Conservation (phyloP, 768 basidiomycete species). For the Suillus plorans region DNA sequence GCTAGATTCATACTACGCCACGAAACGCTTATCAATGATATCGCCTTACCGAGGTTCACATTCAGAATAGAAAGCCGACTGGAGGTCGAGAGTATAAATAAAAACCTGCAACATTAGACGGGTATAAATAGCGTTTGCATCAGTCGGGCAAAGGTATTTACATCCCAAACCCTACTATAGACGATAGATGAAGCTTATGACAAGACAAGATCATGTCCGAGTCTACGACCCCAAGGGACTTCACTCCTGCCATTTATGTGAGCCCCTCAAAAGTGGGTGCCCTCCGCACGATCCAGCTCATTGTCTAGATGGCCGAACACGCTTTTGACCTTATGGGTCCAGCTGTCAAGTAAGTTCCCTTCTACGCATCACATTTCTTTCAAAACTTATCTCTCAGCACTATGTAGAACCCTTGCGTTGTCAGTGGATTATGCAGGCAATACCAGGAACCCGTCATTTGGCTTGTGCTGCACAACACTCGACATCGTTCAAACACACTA, state of each 20-base stretch:
- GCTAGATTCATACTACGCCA: too few species aligned
- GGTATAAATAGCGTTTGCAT: too few species aligned
- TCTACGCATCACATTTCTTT: not conserved
- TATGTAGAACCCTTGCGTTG: constrained; percentile 57
- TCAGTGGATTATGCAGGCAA: constrained; percentile 79
- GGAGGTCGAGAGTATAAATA: too few species aligned
- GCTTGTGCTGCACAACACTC: constrained; percentile 40
- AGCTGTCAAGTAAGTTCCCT: constrained; percentile 68
- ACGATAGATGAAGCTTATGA: too few species aligned
- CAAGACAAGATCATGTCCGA: too few species aligned
- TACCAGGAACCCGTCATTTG: constrained; percentile 53
- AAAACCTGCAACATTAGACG: too few species aligned
- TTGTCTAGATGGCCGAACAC: constrained; percentile 80
- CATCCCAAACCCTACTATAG: too few species aligned
- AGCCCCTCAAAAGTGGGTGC: constrained; percentile 77
- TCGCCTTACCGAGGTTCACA: too few species aligned
- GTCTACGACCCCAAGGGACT: too few species aligned
- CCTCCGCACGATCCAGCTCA: constrained; percentile 66
- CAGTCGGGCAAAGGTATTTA: too few species aligned
- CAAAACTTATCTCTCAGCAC: not conserved
- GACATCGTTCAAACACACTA: constrained; percentile 79
- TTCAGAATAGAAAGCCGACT: too few species aligned
- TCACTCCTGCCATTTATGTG: constrained; percentile 63
- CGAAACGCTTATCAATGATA: too few species aligned
- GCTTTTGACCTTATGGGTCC: constrained; percentile 74